A percentile compares a stretch with the other conserved stretches of the same genome.
phyloP scores from a whole-genome alignment of 306 rosid genomes.

The Malus sieversii region DNA sequence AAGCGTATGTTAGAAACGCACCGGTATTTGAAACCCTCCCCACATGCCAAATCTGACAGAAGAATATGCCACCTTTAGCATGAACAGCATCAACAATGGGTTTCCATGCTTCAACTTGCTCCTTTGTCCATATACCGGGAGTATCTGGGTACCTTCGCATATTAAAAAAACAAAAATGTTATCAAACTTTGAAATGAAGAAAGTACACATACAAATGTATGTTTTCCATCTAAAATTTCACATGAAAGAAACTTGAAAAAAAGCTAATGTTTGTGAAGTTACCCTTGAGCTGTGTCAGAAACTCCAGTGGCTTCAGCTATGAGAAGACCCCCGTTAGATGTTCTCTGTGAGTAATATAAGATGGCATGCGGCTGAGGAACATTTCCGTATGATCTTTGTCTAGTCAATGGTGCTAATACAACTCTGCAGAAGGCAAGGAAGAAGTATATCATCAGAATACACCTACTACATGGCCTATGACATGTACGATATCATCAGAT shows the following conservation, averaged over 20 bases:
- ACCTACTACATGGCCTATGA: too few relatives aligned
- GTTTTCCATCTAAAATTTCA: too few relatives aligned
- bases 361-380: slow-evolving; percentile 49
- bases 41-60: slow-evolving; percentile 38
- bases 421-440: neutral
- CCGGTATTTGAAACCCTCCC: slow-evolving; percentile 38
- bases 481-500: too few relatives aligned
- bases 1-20: neutral
- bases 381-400: slow-evolving; percentile 22
- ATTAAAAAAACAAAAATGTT: neutral
- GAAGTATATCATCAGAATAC: too few relatives aligned
- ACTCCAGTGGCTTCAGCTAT: slow-evolving; percentile 34
- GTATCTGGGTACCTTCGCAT: slow-evolving; percentile 20
- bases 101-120: slow-evolving; percentile 51
- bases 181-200: neutral
- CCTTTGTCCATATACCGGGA: slow-evolving; percentile 46
- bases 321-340: neutral
- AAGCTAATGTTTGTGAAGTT: neutral
- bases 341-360: slow-evolving; percentile 29
- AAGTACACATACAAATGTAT: neutral
- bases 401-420: slow-evolving; percentile 40
- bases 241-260: too few relatives aligned
- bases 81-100: slow-evolving; percentile 47
- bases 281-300: slow-evolving; percentile 51
- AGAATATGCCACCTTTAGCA: slow-evolving; percentile 36